Base-by-base conservation (phyloP, 2,329 filamentous ascomycete species). In the Macroventuria anomochaeta region DNA sequence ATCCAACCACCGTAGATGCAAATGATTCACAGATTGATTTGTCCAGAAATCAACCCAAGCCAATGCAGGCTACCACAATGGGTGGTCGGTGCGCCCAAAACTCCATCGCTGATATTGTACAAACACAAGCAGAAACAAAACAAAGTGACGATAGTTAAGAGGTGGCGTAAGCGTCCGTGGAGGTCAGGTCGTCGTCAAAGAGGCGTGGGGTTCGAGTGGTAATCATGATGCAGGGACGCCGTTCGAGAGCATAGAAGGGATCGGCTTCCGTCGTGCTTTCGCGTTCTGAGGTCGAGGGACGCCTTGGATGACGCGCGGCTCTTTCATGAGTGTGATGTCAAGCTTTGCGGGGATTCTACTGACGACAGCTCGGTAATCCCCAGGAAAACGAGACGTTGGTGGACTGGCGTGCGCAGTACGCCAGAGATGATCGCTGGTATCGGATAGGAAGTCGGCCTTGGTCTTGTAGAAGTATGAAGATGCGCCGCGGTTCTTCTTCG, bases 291-390 rank as follows among this genome's bases (percentile, higher is more conserved):
- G 79, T 53, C 83, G 77, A 23, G 92, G 92, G n/a, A 92, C 87
- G 29, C 93, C 93, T 72, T 96, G 91, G 32, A 96, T 93, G 58
- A 90, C 87, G 53, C 93, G 85, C 25, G 93, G 93, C 75, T 97
- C 93, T 72, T 91, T 91, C 91, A 97, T 96, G 39, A 97, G 80
- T 12, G 86, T 84, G 3, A 88, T 84, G 67, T 99, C 95, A 8
- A 99, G 82, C 68, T 90, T 93, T 7, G 90, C 86, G 5, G 95
- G 95, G 31, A 90, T 79, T 74, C 81, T 71, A 56, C 76, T 80
- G 32, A 81, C 75, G 12, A 84, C 69, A 47, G 77, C 69, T 25
- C 78, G 77, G 59, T 83, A 84, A 64, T 86, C 84, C 7, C 79
- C 79, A 17, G 83, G 79, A 56, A 81, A 81, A 43, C 79, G 79